Evolutionary conservation across 257 asterid genomes (phyloP), one percentile per base, ranked within the genome.

Genomic region (Petrea volubilis): DNA sequence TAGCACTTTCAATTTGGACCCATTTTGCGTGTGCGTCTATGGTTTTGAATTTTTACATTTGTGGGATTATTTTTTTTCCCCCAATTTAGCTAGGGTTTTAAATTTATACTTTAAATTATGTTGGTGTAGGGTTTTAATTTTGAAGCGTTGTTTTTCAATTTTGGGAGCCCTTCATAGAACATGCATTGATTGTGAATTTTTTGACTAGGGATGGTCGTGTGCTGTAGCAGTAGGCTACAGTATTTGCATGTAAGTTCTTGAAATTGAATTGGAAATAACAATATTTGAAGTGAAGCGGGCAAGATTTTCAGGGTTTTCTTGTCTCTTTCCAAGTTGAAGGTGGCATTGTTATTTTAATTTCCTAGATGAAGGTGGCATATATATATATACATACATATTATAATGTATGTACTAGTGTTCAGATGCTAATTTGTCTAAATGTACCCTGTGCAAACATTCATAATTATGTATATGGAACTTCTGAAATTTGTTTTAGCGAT

Each of bases 71-170:
- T 21, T 52, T 49, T 20, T 47, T 53, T 43, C 59, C n/a, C n/a
- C 43, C 68, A 70, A 67, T 71, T 78, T 68, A 5, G 69, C 7
- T 62, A 40, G 69, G 72, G 73, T 70, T 59, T 72, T 38, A 18
- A 52, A 40, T 52, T 72, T 53, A 47, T 12, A 50, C 17, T 64
- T 71, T 60, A 51, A 38, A 57, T 71, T 33, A 38, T 49, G 64
- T 63, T 65, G 71, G 49, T 68, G 13, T 70, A 75, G 83, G 81
- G 78, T 77, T 84, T 74, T 70, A 5, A 57, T 74, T 57, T 72
- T 50, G 57, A 70, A 47, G 56, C 36, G 60, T 41, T 52, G 27
- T 29, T 69, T 40, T 70, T 64, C 53, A 67, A 47, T 78, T 74
- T 49, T 25, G 58, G 79, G 84, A n/a, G 79, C 55, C 28, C 67